Percentiles rank a stretch among this genome's conserved stretches.
Conservation (phyloP, 2,329 filamentous ascomycete species). For the Ophiostoma tasmaniense region DNA sequence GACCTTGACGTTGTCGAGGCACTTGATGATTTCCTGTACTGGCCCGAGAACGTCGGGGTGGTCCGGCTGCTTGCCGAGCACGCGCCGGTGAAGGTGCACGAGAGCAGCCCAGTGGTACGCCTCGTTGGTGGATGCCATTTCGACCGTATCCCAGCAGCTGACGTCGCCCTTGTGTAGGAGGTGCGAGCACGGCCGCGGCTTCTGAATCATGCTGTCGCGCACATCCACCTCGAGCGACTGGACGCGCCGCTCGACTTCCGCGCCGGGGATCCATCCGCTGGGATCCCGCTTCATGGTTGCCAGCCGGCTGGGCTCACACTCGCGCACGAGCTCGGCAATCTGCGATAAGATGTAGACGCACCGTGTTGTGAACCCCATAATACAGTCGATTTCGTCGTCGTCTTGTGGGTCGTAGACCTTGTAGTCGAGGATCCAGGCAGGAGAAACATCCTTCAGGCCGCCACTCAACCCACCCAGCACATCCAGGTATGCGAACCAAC, state of each 20-base stretch:
- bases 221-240: constrained; percentile 53
- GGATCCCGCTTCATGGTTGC: constrained; percentile 6
- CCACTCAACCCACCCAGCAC: constrained; percentile 66
- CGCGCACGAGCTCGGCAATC: constrained; percentile 61
- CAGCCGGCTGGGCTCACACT: constrained; percentile 44
- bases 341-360: constrained; percentile 63
- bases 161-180: constrained; percentile 42
- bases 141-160: constrained; percentile 49
- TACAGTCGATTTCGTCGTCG: constrained; percentile 67
- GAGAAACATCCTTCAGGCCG: constrained; percentile 41
- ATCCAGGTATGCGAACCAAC: constrained; percentile 80
- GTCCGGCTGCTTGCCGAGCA: constrained; percentile 51
- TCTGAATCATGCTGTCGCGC: constrained; percentile 42
- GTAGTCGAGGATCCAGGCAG: constrained; percentile 42
- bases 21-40: constrained; percentile 54
- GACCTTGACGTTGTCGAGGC: constrained; percentile 52
- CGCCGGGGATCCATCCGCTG: constrained; percentile 46
- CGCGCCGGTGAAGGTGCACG: constrained; percentile 65
- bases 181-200: constrained; percentile 37
- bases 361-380: constrained; percentile 67
- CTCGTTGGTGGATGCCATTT: constrained; percentile 64
- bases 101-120: constrained; percentile 73
- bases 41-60: constrained; percentile 55
- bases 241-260: constrained; percentile 47
- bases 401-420: constrained; percentile 44